Evolutionary conservation across 768 basidiomycete genomes (phyloP).

Genomic region (Glaciozyma martinii): DNA sequence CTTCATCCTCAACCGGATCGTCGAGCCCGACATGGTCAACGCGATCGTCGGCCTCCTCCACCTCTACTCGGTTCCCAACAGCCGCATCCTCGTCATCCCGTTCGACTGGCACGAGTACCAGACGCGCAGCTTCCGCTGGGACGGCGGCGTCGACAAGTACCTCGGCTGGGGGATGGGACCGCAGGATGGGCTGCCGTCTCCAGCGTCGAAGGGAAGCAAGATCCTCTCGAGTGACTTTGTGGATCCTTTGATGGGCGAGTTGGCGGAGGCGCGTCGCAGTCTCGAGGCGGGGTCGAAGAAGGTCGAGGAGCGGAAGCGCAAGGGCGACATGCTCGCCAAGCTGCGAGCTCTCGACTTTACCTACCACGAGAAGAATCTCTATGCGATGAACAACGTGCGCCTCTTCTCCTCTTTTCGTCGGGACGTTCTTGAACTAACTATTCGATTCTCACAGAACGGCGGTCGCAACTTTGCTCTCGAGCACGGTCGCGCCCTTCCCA

Average conservation of each 20-base stretch:
- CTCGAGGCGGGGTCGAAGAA: slow-evolving; percentile 1
- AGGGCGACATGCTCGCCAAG: slow-evolving; percentile 17
- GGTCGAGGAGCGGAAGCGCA: slow-evolving; percentile 7
- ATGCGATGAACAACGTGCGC: slow-evolving; percentile 37
- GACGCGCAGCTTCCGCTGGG: slow-evolving; percentile 32
- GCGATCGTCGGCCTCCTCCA: slow-evolving; percentile 32
- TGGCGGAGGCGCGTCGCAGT: neutral
- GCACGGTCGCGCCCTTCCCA: slow-evolving; percentile 32
- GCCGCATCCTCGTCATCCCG: slow-evolving; percentile 33
- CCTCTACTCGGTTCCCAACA: slow-evolving; percentile 28
- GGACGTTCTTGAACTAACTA: no score
- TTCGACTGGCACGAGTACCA: slow-evolving; percentile 36
- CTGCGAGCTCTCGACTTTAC: slow-evolving; percentile 36
- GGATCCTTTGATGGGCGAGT: neutral
- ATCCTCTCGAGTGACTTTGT: neutral
- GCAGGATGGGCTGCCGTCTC: neutral
- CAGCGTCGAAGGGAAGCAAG: neutral
- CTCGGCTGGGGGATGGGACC: slow-evolving; percentile 32
- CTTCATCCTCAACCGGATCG: slow-evolving; percentile 37
- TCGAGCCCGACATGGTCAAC: slow-evolving; percentile 25
- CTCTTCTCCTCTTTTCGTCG: neutral
- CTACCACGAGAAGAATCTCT: slow-evolving; percentile 37
- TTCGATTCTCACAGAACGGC: slow-evolving; percentile 31
- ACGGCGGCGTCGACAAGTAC: slow-evolving; percentile 30
- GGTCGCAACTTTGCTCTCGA: slow-evolving; percentile 36